Evolutionary conservation across 768 basidiomycete genomes (phyloP).

Genomic region (Leccinum subgranulosum): DNA sequence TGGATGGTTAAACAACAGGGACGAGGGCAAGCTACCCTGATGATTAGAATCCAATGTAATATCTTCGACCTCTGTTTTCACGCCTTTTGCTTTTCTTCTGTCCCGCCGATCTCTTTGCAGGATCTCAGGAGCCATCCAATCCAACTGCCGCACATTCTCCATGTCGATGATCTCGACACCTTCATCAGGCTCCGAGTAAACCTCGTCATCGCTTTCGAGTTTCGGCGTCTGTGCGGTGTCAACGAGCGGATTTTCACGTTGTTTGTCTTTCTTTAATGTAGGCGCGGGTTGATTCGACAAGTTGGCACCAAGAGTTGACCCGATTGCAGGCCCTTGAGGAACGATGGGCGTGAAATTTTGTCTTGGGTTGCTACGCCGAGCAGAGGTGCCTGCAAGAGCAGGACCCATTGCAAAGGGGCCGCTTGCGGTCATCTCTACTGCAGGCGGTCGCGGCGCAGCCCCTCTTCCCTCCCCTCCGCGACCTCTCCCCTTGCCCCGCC

Average conservation of each 20-base stretch:
- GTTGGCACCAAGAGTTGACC: conserved; percentile 43
- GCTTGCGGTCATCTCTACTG: conserved; percentile 76
- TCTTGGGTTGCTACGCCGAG: conserved; percentile 48
- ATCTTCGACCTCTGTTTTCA: conserved; percentile 48
- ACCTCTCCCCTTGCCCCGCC: conserved; percentile 48
- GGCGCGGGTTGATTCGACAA: conserved; percentile 51
- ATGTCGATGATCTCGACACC: conserved; percentile 87
- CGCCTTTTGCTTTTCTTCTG: conserved; percentile 33
- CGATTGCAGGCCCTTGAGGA: conserved; percentile 37
- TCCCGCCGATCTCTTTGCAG: conserved; percentile 48
- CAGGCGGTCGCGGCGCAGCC: conserved; percentile 42
- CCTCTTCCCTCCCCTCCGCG: conserved; percentile 54
- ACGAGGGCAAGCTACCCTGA: conserved; percentile 30
- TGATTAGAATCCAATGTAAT: conserved; percentile 23
- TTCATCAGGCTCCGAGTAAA: conserved; percentile 84
- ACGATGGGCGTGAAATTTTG: conserved; percentile 54
- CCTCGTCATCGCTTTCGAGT: conserved; percentile 53
- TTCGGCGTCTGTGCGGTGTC: conserved; percentile 30
- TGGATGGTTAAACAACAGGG: background rate
- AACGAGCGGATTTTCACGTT: conserved; percentile 24
- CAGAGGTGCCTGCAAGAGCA: conserved; percentile 56
- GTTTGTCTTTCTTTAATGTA: conserved; percentile 44
- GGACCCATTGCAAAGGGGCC: conserved; percentile 89
- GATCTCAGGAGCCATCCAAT: conserved; percentile 87
- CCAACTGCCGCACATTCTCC: conserved; percentile 71